Conservation (phyloP, 2,329 filamentous ascomycete genomes). For the Aspergillus vadensis region DNA sequence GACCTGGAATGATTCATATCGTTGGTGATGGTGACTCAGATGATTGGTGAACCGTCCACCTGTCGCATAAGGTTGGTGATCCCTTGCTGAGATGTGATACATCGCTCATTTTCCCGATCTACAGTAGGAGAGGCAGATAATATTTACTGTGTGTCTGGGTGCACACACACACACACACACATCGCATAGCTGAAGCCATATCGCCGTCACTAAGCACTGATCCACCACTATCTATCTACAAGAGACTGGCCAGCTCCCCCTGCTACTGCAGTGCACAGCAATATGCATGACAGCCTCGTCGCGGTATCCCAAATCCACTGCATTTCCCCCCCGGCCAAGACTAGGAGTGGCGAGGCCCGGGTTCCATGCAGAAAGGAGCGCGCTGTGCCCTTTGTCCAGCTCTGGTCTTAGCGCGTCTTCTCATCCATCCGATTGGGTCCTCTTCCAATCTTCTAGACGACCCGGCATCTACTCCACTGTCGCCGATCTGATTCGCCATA, state of each 20-base stretch:
- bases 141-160: not conserved
- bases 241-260: not conserved
- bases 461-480: conserved; percentile 13
- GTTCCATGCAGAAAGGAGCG: not conserved
- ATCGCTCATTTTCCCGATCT: not conserved
- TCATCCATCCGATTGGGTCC: conserved; percentile 23
- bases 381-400: conserved; percentile 1
- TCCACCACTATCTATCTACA: no score
- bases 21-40: not conserved
- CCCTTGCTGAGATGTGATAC: not conserved
- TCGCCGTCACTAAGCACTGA: no score
- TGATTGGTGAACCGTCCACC: not conserved
- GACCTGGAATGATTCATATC: not conserved
- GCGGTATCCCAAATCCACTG: not conserved
- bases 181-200: no score
- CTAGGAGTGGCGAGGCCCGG: not conserved
- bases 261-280: no score
- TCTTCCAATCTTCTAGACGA: conserved; percentile 18
- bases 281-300: not conserved
- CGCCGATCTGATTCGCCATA: conserved; percentile 13
- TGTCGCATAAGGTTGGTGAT: not conserved
- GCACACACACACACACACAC: no score
- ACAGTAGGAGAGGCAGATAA: not conserved
- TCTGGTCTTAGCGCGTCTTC: conserved; percentile 8
- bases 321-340: not conserved